Conservation (phyloP, 1,284 basidiomycete species). For the Ceratobasidium sp. region DNA sequence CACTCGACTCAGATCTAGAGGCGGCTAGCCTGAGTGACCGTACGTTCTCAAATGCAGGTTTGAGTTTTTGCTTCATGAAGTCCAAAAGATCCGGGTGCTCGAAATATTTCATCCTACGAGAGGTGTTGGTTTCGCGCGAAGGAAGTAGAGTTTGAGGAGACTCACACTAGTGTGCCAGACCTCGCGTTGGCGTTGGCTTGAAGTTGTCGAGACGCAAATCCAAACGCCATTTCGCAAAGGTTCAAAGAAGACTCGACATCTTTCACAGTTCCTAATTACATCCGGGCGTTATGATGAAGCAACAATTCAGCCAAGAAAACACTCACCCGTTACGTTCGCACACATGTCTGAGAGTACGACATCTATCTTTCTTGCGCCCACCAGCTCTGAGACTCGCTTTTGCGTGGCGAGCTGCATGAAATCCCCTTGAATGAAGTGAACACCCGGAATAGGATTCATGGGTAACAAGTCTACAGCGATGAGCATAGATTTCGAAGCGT, state of each 20-base stretch:
- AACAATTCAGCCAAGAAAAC: neutral
- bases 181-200: conserved; percentile 52
- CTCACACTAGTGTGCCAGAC: conserved; percentile 73
- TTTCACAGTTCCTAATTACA: conserved; percentile 59
- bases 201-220: conserved; percentile 62
- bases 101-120: conserved; percentile 73
- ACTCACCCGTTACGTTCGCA: conserved; percentile 58
- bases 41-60: conserved; percentile 63
- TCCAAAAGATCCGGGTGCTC: conserved; percentile 64
- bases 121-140: neutral
- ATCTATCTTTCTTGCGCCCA: conserved; percentile 63
- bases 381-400: conserved; percentile 56
- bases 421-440: conserved; percentile 72
- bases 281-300: neutral
- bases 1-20: conserved; percentile 72
- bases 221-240: conserved; percentile 68
- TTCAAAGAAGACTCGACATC: conserved; percentile 69
- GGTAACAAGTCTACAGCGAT: conserved; percentile 77
- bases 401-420: conserved; percentile 71
- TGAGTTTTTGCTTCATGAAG: conserved; percentile 61
- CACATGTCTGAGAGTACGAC: conserved; percentile 82
- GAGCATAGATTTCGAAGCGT: conserved; percentile 56
- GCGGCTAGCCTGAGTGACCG: conserved; percentile 23
- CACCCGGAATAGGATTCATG: conserved; percentile 72
- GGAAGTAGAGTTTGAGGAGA: conserved; percentile 42